Evolutionary conservation across 2,329 filamentous ascomycete genomes (phyloP), one percentile per base, ranked within the genome.

Genomic region (Fusarium longipes): DNA sequence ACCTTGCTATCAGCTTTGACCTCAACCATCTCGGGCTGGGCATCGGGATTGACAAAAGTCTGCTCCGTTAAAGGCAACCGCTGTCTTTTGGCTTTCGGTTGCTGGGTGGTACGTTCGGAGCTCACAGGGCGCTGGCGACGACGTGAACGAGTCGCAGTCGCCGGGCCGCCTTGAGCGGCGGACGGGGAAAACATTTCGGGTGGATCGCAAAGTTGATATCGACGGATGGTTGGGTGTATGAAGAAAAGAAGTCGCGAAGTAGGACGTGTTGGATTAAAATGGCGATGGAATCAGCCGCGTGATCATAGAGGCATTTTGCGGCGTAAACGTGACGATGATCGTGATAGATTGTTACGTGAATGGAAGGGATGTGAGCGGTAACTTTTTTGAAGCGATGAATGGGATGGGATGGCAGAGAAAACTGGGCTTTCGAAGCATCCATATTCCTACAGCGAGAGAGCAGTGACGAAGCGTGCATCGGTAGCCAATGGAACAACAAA

Each of bases 71-170:
- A 75, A 29, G 84, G 85, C 50, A 87, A 78, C 67, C 88, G 83
- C 74, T 86, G 86, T 65, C 88, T 84, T 80, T 90, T 90, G 14
- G 87, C 84, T 77, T 89, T 90, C 27, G 88, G 88, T 71, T 86
- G 84, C 66, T 86, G 82, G 47, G 79, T 77, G 51, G 85, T 77
- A 73, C 79, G 82, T 59, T 89, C 87, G 56, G 83, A 81, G 72
- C 83, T 87, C 70, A 80, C 76, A 49, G 87, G 87, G 58, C 88
- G 85, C 76, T 87, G 87, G 57, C 88, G 84, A 63, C 88, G 84
- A 60, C 88, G 86, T 71, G 86, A 87, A 66, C 87, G 83, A 53
- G 86, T 87, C 51, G 85, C 83, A 67, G 82, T 85, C 70, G 84
- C 83, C 29, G 86, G 82, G 70, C 84, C 83, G 71, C 82, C 82